A percentile compares a stretch with the other conserved stretches of the same genome.
Conservation (phyloP, 495 filamentous ascomycete genomes). For the Talaromyces liani region DNA sequence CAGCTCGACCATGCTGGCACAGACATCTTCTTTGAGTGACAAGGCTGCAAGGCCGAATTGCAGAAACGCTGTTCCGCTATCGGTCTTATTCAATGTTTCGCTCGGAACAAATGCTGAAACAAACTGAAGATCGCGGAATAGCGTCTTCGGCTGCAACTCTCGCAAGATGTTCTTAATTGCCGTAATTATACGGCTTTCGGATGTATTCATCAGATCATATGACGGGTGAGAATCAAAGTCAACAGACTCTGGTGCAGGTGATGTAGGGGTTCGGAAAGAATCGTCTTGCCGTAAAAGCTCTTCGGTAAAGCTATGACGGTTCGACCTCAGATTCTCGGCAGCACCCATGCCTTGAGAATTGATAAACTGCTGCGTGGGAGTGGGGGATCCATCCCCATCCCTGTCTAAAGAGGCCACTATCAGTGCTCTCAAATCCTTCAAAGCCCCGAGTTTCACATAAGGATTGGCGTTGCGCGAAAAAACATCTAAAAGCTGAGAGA, state of each 20-base stretch:
- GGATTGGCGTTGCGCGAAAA: constrained; percentile 90
- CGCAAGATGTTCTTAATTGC: constrained; percentile 72
- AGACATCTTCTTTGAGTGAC: constrained; percentile 82
- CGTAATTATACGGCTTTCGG: constrained; percentile 61
- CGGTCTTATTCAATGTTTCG: constrained; percentile 73
- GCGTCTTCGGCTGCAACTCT: constrained; percentile 74
- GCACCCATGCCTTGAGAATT: constrained; percentile 9
- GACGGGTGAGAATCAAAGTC: constrained; percentile 31
- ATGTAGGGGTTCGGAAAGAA: constrained; percentile 14
- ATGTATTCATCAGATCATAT: constrained; percentile 27
- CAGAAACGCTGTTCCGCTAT: constrained; percentile 89
- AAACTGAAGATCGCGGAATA: constrained; percentile 93
- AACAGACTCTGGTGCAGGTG: constrained; percentile 26
- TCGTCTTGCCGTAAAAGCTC: constrained; percentile 13
- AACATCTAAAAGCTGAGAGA: constrained; percentile 70
- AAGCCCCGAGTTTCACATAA: constrained; percentile 72
- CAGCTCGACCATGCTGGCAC: constrained; percentile 80
- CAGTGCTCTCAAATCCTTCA: constrained; percentile 75
- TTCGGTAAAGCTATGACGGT: constrained; percentile 32
- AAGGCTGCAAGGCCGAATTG: constrained; percentile 85
- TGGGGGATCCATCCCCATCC: constrained; percentile 33
- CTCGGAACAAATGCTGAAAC: constrained; percentile 87
- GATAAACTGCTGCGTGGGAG: constrained; percentile 23
- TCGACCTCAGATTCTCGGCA: constrained; percentile 10
- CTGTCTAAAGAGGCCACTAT: constrained; percentile 66